phyloP scores from a whole-genome alignment of 495 filamentous ascomycete genomes.

The Penicillium pulvis region DNA sequence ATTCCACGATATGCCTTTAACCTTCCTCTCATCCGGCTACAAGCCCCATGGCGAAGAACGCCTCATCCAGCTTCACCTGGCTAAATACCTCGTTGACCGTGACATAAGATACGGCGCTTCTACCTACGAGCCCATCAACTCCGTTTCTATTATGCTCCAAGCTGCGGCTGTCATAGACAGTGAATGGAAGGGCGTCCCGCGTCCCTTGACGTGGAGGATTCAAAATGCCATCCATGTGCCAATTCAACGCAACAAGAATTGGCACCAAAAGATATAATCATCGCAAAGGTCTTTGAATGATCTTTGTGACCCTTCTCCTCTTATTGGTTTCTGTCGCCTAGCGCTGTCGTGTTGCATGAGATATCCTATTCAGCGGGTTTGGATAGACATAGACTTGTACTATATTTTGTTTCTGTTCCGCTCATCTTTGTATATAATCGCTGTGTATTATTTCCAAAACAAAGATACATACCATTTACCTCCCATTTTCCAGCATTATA shows the following conservation, averaged over 20 bases:
- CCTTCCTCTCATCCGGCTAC: constrained; percentile 24
- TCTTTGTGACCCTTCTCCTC: background rate
- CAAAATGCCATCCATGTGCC: constrained; percentile 38
- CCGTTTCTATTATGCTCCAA: constrained; percentile 38
- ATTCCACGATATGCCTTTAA: constrained; percentile 29
- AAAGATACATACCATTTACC: background rate
- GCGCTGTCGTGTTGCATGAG: constrained; percentile 25
- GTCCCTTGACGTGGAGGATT: constrained; percentile 32
- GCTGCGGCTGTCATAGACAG: constrained; percentile 31
- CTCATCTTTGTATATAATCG: constrained; percentile 17
- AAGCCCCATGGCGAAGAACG: constrained; percentile 25
- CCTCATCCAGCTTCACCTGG: constrained; percentile 27
- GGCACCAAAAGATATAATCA: background rate
- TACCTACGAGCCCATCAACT: constrained; percentile 20
- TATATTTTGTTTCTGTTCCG: constrained; percentile 10
- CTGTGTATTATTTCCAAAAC: constrained; percentile 2
- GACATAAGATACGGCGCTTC: constrained; percentile 25
- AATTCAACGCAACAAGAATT: background rate
- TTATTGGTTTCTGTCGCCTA: constrained; percentile 7
- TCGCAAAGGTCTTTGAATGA: background rate
- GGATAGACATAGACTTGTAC: constrained; percentile 5
- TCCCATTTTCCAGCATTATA: background rate
- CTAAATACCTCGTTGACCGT: constrained; percentile 26
- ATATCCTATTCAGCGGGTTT: constrained; percentile 20
- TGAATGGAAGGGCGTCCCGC: constrained; percentile 31